phyloP scores from a whole-genome alignment of 1,284 basidiomycete species.

The Rhizopogon parksii region DNA sequence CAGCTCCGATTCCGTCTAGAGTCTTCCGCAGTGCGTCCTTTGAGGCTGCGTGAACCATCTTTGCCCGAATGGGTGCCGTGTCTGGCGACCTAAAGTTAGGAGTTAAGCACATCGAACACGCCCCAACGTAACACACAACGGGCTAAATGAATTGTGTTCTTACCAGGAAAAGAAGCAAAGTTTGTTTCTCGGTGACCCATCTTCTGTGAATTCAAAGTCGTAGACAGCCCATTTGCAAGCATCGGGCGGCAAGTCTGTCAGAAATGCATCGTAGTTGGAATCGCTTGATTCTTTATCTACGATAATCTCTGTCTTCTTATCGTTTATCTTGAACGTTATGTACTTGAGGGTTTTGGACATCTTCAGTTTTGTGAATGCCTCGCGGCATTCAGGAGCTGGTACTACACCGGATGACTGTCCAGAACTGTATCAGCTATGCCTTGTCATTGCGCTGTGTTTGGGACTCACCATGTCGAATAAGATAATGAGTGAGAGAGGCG shows the following conservation, averaged over 20 bases:
- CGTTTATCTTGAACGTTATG: conserved; percentile 76
- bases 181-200: conserved; percentile 85
- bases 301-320: conserved; percentile 66
- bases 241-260: conserved; percentile 65
- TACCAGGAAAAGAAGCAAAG: conserved; percentile 83
- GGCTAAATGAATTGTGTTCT: conserved; percentile 23
- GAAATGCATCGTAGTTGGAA: conserved; percentile 69
- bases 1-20: conserved; percentile 66
- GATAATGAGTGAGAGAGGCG: conserved; percentile 15
- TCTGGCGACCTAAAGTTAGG: conserved; percentile 73
- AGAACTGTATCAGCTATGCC: neutral
- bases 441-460: conserved; percentile 4
- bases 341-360: conserved; percentile 80
- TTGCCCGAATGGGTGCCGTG: conserved; percentile 78
- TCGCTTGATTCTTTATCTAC: conserved; percentile 54
- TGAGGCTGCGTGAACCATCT: conserved; percentile 95
- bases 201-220: conserved; percentile 83
- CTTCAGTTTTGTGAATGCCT: conserved; percentile 73
- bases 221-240: conserved; percentile 90
- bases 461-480: conserved; percentile 18
- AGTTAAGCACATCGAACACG: neutral
- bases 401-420: conserved; percentile 76
- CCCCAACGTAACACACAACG: conserved; percentile 11
- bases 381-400: conserved; percentile 56
- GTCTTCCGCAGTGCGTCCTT: conserved; percentile 77